phyloP scores from a whole-genome alignment of 495 filamentous ascomycete genomes.

The Bombardia bombarda region DNA sequence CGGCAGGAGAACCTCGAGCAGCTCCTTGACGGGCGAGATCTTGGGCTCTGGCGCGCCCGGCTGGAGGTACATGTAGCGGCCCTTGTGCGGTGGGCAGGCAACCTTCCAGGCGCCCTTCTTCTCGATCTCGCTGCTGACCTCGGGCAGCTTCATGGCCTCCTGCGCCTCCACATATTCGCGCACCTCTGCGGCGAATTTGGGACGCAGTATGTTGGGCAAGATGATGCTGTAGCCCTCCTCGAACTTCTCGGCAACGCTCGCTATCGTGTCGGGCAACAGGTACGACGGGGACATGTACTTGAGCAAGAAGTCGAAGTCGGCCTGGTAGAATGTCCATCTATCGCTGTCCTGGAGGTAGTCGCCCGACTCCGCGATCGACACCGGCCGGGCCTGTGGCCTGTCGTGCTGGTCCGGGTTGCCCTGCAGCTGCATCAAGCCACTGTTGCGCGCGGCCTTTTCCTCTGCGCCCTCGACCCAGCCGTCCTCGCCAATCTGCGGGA shows the following conservation, averaged over 20 bases:
- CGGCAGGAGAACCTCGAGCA: constrained; percentile 72
- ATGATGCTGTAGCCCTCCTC: constrained; percentile 73
- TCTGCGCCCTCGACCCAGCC: constrained; percentile 86
- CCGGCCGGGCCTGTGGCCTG: constrained; percentile 57
- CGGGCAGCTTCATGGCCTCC: constrained; percentile 43
- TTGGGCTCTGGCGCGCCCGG: constrained; percentile 17
- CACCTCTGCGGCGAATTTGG: constrained; percentile 64
- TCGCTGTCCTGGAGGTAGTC: constrained; percentile 33
- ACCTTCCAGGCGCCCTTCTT: constrained; percentile 59
- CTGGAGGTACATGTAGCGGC: constrained; percentile 80
- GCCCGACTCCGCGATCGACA: constrained; percentile 40
- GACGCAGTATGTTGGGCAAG: constrained; percentile 65
- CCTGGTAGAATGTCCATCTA: constrained; percentile 50
- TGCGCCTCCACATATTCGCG: constrained; percentile 58
- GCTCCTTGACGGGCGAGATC: constrained; percentile 57
- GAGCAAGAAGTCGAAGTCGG: constrained; percentile 78
- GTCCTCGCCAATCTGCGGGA: constrained; percentile 92
- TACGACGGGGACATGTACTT: constrained; percentile 85
- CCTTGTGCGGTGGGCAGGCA: constrained; percentile 87
- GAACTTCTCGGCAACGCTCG: constrained; percentile 72
- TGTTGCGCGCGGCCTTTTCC: constrained; percentile 76
- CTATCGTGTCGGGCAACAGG: constrained; percentile 87
- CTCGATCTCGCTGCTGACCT: constrained; percentile 50
- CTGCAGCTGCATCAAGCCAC: constrained; percentile 83
- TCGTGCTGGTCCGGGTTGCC: constrained; percentile 86